These are phyloP conservation scores for Ceratorhiza oryzae-sativae DNA, from an alignment of 1,284 basidiomycete species.

Conservation along the genomic window DNA sequence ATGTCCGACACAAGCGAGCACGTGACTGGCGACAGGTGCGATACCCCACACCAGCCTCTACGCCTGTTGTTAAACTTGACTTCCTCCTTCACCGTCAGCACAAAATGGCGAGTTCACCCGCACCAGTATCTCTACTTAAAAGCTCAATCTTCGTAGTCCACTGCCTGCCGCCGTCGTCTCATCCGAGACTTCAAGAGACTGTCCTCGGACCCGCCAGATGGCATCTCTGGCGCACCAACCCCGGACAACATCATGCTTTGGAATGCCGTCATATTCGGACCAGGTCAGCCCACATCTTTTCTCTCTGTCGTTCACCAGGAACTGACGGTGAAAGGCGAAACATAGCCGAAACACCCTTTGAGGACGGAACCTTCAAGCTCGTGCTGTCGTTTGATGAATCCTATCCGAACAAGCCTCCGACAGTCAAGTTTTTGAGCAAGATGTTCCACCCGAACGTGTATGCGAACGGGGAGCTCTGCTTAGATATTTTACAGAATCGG, in stretches of 20 bases:
- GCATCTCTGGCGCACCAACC: slow-evolving; percentile 95
- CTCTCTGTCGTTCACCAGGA: not conserved
- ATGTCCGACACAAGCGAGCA: not conserved
- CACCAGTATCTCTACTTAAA: not conserved
- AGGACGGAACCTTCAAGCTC: slow-evolving; percentile 98
- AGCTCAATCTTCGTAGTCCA: slow-evolving; percentile 68
- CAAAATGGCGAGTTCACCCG: not conserved
- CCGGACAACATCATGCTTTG: slow-evolving; percentile 99
- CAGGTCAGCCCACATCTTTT: slow-evolving; percentile 64
- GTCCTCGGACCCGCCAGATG: slow-evolving; percentile 91
- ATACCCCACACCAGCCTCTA: slow-evolving; percentile 34
- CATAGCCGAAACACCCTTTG: slow-evolving; percentile 95
- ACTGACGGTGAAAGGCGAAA: slow-evolving; percentile 31
- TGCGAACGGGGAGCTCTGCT: slow-evolving; percentile 95
- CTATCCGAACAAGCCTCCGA: slow-evolving; percentile 97
- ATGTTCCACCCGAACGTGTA: slow-evolving; percentile 99
- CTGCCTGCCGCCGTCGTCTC: slow-evolving; percentile 86
- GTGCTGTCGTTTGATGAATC: slow-evolving; percentile 95
- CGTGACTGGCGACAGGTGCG: slow-evolving; percentile 25
- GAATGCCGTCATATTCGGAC: slow-evolving; percentile 99
- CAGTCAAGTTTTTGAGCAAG: slow-evolving; percentile 94
- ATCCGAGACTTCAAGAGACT: slow-evolving; percentile 97
- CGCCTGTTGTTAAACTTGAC: not conserved
- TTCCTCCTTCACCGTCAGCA: not conserved
- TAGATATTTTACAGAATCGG: slow-evolving; percentile 97